Conservation (phyloP, 2,329 filamentous ascomycete genomes). For the Macroventuria anomochaeta region DNA sequence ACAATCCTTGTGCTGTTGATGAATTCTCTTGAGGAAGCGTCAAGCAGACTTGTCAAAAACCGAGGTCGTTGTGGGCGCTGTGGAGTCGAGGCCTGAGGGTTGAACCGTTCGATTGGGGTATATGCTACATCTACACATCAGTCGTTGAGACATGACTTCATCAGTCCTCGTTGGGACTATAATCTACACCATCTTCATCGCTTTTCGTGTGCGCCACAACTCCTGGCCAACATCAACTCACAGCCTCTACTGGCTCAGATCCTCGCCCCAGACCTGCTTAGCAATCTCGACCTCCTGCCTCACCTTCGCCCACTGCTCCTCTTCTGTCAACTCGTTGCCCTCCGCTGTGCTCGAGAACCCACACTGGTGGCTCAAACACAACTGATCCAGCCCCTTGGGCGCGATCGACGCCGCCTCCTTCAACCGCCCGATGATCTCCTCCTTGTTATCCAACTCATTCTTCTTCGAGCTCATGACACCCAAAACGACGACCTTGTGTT, state of each 20-base stretch:
- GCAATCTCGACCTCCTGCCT: slow-evolving; percentile 63
- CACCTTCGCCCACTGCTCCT: slow-evolving; percentile 66
- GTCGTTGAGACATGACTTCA: slow-evolving; percentile 19
- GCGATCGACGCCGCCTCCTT: slow-evolving; percentile 53
- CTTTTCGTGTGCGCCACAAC: not conserved
- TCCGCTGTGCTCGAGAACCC: slow-evolving; percentile 64
- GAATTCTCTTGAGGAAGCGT: too few species aligned
- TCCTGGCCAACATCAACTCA: not conserved
- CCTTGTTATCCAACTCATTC: slow-evolving; percentile 61
- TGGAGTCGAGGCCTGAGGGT: too few species aligned
- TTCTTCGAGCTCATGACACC: slow-evolving; percentile 65
- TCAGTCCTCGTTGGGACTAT: not conserved
- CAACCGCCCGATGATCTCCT: slow-evolving; percentile 49
- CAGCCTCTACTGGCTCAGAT: slow-evolving; percentile 43
- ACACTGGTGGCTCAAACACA: slow-evolving; percentile 65
- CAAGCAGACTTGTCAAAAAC: too few species aligned
- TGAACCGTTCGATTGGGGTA: slow-evolving; percentile 16
- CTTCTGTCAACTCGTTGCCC: slow-evolving; percentile 62
- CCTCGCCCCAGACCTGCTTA: slow-evolving; percentile 63
- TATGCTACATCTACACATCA: slow-evolving; percentile 12
- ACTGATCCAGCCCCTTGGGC: slow-evolving; percentile 61
- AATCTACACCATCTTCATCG: not conserved
- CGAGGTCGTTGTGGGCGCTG: too few species aligned
- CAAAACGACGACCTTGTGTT: slow-evolving; percentile 62
- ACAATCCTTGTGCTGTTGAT: too few species aligned